Percentiles rank a stretch among this genome's conserved stretches.
Conservation (phyloP, 2,329 filamentous ascomycete genomes). For the Aspergillus aculeatus region DNA sequence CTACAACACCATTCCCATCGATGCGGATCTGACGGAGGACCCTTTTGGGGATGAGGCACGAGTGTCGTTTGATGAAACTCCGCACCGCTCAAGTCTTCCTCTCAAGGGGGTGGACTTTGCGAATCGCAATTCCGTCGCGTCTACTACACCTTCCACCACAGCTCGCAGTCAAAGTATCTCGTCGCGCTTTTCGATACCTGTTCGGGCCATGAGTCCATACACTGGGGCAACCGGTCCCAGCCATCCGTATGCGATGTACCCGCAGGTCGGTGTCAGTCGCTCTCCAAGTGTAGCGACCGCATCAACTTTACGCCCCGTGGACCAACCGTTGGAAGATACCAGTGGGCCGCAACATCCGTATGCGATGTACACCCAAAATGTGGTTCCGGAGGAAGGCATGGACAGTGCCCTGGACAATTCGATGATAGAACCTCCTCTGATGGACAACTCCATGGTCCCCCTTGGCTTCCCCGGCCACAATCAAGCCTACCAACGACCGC, state of each 20-base stretch:
- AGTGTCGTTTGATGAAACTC: constrained; percentile 31
- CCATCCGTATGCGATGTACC: constrained; percentile 82
- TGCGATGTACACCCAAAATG: constrained; percentile 79
- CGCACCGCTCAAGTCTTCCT: constrained; percentile 36
- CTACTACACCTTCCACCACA: constrained; percentile 33
- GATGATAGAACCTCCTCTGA: constrained; percentile 4
- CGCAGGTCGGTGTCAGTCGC: constrained; percentile 61
- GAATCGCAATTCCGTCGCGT: constrained; percentile 34
- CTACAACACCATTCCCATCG: constrained; percentile 23
- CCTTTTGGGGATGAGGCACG: constrained; percentile 39
- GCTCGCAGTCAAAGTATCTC: constrained; percentile 46
- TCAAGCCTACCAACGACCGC: constrained; percentile 67
- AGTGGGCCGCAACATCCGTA: constrained; percentile 80
- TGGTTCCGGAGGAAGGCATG: constrained; percentile 58
- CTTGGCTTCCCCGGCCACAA: constrained; percentile 72
- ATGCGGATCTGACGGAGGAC: constrained; percentile 27
- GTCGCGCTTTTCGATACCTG: constrained; percentile 46
- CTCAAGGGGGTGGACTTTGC: constrained; percentile 32
- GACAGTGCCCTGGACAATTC: constrained; percentile 34
- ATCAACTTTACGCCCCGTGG: constrained; percentile 62
- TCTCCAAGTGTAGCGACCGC: constrained; percentile 69
- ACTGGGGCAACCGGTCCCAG: constrained; percentile 71
- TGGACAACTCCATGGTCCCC: constrained; percentile 52
- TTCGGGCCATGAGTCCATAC: constrained; percentile 61
- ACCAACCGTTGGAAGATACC: constrained; percentile 59